phyloP scores from a whole-genome alignment of 148 eudicot species.

The Vaccinium darrowii region DNA sequence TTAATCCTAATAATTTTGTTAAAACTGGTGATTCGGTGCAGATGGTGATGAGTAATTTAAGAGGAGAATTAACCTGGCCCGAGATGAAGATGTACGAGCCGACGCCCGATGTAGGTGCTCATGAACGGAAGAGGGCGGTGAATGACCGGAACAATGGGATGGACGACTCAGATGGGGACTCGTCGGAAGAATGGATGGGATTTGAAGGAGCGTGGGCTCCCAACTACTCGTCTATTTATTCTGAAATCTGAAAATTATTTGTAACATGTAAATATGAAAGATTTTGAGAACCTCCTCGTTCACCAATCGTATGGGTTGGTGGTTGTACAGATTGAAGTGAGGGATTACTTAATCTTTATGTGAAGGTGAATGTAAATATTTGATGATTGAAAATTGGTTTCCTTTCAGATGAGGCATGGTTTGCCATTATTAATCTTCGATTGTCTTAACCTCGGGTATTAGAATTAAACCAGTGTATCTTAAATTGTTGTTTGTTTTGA shows the following conservation, averaged over 20 bases:
- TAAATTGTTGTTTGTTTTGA: no score
- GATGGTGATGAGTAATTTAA: conserved; percentile 60
- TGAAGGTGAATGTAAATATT: background rate
- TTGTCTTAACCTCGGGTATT: background rate
- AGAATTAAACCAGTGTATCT: no score
- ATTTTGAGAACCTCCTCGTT: background rate
- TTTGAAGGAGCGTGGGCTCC: conserved; percentile 89
- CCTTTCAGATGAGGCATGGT: background rate
- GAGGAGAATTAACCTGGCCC: conserved; percentile 33
- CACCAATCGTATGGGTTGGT: conserved; percentile 6
- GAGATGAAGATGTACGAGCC: conserved; percentile 24
- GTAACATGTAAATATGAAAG: background rate
- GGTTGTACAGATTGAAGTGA: background rate
- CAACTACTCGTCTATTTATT: conserved; percentile 69
- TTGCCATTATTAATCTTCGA: background rate
- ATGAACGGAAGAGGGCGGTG: conserved; percentile 52
- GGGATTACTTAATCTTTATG: background rate
- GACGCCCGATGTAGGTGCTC: conserved; percentile 21
- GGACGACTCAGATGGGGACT: conserved; percentile 62
- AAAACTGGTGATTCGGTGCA: conserved; percentile 20
- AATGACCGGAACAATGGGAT: conserved; percentile 47
- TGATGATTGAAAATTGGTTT: background rate
- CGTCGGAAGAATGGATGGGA: conserved; percentile 94
- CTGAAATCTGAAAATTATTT: conserved; percentile 36
- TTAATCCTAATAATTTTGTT: background rate